Evolutionary conservation across 495 filamentous ascomycete genomes (phyloP).

Genomic region (Glonium stellatum): DNA sequence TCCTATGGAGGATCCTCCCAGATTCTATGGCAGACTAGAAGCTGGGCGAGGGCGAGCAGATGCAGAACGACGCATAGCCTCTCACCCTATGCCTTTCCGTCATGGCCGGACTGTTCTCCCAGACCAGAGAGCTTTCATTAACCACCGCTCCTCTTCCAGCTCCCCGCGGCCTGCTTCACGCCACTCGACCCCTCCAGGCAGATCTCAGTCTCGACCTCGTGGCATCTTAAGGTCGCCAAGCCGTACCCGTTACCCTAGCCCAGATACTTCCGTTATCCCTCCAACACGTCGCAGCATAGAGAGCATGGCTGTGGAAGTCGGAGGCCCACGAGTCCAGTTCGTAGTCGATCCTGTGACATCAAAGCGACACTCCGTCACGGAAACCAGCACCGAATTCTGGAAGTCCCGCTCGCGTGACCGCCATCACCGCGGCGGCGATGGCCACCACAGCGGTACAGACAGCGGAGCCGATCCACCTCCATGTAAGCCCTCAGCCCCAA

Average conservation of each 20-base stretch:
- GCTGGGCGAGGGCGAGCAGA: neutral
- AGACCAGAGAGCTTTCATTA: slow-evolving; percentile 1
- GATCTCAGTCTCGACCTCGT: neutral
- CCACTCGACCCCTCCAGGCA: neutral
- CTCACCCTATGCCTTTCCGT: slow-evolving; percentile 12
- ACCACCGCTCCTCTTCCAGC: neutral
- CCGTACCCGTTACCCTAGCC: neutral
- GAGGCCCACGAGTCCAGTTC: slow-evolving; percentile 21
- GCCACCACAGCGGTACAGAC: no score
- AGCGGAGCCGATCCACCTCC: no score
- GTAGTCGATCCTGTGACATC: neutral
- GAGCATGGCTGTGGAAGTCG: slow-evolving; percentile 16
- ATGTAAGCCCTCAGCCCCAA: no score
- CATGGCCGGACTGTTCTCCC: slow-evolving; percentile 3
- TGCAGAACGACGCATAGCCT: slow-evolving; percentile 9
- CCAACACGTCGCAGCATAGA: slow-evolving; percentile 3
- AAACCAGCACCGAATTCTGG: slow-evolving; percentile 1
- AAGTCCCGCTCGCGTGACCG: neutral
- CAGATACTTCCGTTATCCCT: slow-evolving; percentile 1
- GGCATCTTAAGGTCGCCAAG: slow-evolving; percentile 5
- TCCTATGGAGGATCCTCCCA: neutral
- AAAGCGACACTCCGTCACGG: neutral
- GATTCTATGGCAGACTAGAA: neutral
- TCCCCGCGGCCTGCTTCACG: neutral
- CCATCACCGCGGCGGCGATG: no score